Base-by-base conservation (phyloP, 106 monocot genomes). In the Dendrobium huoshanense region DNA sequence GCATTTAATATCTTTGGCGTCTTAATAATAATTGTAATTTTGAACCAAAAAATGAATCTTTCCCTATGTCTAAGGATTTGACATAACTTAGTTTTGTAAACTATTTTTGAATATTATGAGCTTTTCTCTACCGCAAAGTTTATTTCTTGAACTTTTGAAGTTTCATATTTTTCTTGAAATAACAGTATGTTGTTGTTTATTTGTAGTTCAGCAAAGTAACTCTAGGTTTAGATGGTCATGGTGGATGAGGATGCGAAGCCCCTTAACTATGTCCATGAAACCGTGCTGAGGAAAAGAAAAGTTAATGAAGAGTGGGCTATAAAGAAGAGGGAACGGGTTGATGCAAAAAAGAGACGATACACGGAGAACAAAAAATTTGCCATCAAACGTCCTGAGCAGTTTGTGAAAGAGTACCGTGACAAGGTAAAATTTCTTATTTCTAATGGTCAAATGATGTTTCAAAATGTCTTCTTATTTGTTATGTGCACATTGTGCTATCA, bases 331-430 rank as follows among this genome's bases (percentile, higher is more conserved):
- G 87, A 80, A 55, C 81, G 75, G 17, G 20, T 84, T 17, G 87
- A 51, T 72, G 81, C 79, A 5, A 67, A 79, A 78, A 89, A 85
- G 82, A 83, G 83, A 44, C 80, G 83, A 37, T 79, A 55, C 45
- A 82, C 81, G 44, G 87, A 87, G 9, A 75, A 45, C 25, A 31
- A 61, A 59, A 88, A 87, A 73, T 65, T 73, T 54, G 77, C 78
- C 45, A 89, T 98, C 41, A 98, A 95, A 83, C 86, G 85, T 80
- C 94, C 98, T 0, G 98, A 98, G 80, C 81, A 92, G 40, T 95
- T 92, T 45, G 86, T 98, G 40, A 89, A 86, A 80, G 95, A 95
- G 77, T 98, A 80, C 83, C 90, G 98, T 9, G 85, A 85, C 20
- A 94, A 92, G 70, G 96, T 96, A 84, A 87, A 4, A 9, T 5